Evolutionary conservation across 129 eudicot species (phyloP).

Genomic region (Arctium lappa): DNA sequence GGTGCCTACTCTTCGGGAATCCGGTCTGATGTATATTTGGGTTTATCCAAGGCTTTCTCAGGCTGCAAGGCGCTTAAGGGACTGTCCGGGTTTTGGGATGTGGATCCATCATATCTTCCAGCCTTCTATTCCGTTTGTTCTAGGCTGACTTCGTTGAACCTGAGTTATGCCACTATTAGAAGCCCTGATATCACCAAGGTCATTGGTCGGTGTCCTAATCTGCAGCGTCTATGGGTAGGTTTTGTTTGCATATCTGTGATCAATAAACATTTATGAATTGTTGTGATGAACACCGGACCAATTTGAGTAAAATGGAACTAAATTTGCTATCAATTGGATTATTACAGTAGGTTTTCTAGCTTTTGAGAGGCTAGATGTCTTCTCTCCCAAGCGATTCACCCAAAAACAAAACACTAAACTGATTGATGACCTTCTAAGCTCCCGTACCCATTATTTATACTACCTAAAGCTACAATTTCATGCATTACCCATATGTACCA

Average conservation of each 20-base stretch:
- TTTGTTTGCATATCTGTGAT: neutral
- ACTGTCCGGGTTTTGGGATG: slow-evolving; percentile 83
- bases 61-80: slow-evolving; percentile 58
- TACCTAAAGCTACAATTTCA: too few species aligned
- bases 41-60: slow-evolving; percentile 46
- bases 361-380: too few species aligned
- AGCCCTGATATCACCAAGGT: slow-evolving; percentile 60
- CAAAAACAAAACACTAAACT: too few species aligned
- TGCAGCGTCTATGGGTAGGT: slow-evolving; percentile 74
- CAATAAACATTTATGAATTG: neutral
- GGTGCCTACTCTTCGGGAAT: slow-evolving; percentile 58
- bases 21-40: slow-evolving; percentile 45
- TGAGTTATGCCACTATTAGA: slow-evolving; percentile 61
- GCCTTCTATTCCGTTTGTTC: slow-evolving; percentile 64
- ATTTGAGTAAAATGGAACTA: too few species aligned
- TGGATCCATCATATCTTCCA: slow-evolving; percentile 58
- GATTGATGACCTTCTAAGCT: too few species aligned
- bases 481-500: too few species aligned
- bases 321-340: too few species aligned
- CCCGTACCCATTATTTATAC: too few species aligned
- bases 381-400: too few species aligned
- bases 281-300: too few species aligned
- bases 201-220: slow-evolving; percentile 50
- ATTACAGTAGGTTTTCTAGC: too few species aligned
- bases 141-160: slow-evolving; percentile 61